Percentiles rank a stretch among this genome's conserved stretches.
Conservation (phyloP, 306 rosid genomes). For the cucumber (Cucumis sativus) region DNA sequence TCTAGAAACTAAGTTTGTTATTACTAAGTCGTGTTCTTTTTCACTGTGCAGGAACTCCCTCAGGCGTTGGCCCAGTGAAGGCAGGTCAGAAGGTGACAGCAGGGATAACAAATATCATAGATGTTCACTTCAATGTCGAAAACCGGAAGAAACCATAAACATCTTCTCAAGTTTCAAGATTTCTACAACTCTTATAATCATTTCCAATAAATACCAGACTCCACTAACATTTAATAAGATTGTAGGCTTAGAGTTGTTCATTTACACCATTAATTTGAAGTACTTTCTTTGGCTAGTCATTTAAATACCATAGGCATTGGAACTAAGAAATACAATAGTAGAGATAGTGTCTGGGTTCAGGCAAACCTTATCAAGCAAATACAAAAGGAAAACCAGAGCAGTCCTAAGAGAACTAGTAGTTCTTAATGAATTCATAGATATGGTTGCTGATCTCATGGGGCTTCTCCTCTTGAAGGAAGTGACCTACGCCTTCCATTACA, state of each 20-base stretch:
- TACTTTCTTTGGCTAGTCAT: not conserved
- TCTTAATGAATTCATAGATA: slow-evolving; percentile 46
- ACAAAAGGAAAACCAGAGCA: not conserved
- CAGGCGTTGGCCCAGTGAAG: slow-evolving; percentile 91
- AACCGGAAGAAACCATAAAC: slow-evolving; percentile 23
- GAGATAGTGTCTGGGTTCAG: not conserved
- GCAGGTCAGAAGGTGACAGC: slow-evolving; percentile 79
- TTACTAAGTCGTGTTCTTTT: slow-evolving; percentile 4
- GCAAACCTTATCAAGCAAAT: not conserved
- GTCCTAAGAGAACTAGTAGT: slow-evolving; percentile 10
- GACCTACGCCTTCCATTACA: slow-evolving; percentile 63
- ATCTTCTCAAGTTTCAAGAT: not conserved
- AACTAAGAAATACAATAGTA: not conserved
- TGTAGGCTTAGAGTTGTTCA: not conserved
- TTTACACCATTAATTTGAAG: not conserved
- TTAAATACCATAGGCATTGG: not conserved
- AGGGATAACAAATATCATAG: slow-evolving; percentile 70
- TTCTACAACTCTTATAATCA: not conserved
- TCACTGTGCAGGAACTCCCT: slow-evolving; percentile 71
- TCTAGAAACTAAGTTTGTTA: not conserved
- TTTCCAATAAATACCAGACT: not conserved
- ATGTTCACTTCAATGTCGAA: slow-evolving; percentile 52
- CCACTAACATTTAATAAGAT: not conserved
- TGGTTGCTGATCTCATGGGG: slow-evolving; percentile 44
- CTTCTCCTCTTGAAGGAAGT: slow-evolving; percentile 57